Conservation (phyloP, 2,329 filamentous ascomycete species). For the Apiospora hydei region DNA sequence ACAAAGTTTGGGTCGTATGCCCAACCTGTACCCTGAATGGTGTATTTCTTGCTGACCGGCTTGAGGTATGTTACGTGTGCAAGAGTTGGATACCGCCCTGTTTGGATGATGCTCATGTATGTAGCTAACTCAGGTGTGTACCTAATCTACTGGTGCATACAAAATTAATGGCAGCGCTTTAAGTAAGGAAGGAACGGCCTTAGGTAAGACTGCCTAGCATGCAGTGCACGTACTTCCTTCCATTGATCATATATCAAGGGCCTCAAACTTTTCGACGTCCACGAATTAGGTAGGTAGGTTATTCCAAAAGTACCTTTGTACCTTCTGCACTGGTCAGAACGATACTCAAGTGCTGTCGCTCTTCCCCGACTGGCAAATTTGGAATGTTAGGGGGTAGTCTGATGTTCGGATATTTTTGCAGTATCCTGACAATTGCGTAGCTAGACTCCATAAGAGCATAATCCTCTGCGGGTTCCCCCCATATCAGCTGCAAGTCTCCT, state of each 20-base stretch:
- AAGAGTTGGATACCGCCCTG: too few species aligned
- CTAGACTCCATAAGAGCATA: slow-evolving; percentile 37
- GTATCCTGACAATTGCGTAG: slow-evolving; percentile 31
- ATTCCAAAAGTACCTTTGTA: slow-evolving; percentile 22
- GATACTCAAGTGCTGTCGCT: slow-evolving; percentile 34
- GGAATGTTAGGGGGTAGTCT: slow-evolving; percentile 29
- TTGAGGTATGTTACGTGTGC: too few species aligned
- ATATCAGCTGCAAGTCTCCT: neutral
- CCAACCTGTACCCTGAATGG: neutral
- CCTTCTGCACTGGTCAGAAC: slow-evolving; percentile 29
- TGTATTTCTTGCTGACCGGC: neutral
- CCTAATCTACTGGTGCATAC: too few species aligned
- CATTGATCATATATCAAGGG: too few species aligned
- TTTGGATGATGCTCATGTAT: too few species aligned
- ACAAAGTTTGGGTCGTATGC: too few species aligned
- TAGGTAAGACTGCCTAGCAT: too few species aligned
- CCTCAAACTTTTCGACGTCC: too few species aligned
- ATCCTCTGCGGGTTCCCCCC: slow-evolving; percentile 31
- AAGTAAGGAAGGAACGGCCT: too few species aligned
- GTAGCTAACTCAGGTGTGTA: neutral
- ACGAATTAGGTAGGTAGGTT: neutral
- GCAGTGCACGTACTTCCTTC: too few species aligned
- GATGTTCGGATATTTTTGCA: slow-evolving; percentile 35
- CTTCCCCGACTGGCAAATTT: slow-evolving; percentile 35
- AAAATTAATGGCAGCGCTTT: too few species aligned